Percentiles rank a stretch among this genome's conserved stretches.
Conservation (phyloP, 768 basidiomycete species). For the Tephrocybe sp. region DNA sequence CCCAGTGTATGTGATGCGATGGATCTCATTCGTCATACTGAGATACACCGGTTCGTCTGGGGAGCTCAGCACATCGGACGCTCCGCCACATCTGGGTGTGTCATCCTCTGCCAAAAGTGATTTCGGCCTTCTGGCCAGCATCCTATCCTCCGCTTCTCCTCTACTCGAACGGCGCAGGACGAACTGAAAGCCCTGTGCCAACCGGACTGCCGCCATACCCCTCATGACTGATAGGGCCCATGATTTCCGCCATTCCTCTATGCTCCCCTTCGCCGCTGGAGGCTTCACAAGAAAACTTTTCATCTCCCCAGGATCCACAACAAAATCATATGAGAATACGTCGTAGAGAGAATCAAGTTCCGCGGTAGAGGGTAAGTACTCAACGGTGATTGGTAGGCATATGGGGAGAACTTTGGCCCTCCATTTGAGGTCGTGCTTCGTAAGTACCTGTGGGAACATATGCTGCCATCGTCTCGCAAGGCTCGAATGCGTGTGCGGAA, state of each 20-base stretch:
- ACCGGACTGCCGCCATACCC: slow-evolving; percentile 89
- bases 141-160: slow-evolving; percentile 27
- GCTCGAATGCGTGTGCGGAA: slow-evolving; percentile 62
- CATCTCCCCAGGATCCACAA: slow-evolving; percentile 82
- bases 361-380: slow-evolving; percentile 75
- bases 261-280: slow-evolving; percentile 41
- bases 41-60: slow-evolving; percentile 79
- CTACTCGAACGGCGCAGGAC: slow-evolving; percentile 51
- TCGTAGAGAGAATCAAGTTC: slow-evolving; percentile 79
- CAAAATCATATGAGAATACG: slow-evolving; percentile 85
- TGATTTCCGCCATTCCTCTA: slow-evolving; percentile 59
- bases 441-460: slow-evolving; percentile 66
- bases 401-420: slow-evolving; percentile 79
- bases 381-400: slow-evolving; percentile 88
- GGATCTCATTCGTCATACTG: slow-evolving; percentile 94
- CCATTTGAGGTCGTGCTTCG: slow-evolving; percentile 92
- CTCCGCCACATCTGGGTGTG: slow-evolving; percentile 55
- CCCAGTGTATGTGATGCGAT: slow-evolving; percentile 88
- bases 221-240: slow-evolving; percentile 85
- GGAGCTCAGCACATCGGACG: slow-evolving; percentile 59
- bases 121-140: slow-evolving; percentile 44
- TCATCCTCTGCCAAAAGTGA: slow-evolving; percentile 58
- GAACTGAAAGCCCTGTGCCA: slow-evolving; percentile 95
- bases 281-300: slow-evolving; percentile 82
- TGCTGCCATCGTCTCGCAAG: slow-evolving; percentile 93